These are phyloP conservation scores for Cryptococcus amylolentus DNA, from an alignment of 1,284 basidiomycete species.

Conservation along the genomic window DNA sequence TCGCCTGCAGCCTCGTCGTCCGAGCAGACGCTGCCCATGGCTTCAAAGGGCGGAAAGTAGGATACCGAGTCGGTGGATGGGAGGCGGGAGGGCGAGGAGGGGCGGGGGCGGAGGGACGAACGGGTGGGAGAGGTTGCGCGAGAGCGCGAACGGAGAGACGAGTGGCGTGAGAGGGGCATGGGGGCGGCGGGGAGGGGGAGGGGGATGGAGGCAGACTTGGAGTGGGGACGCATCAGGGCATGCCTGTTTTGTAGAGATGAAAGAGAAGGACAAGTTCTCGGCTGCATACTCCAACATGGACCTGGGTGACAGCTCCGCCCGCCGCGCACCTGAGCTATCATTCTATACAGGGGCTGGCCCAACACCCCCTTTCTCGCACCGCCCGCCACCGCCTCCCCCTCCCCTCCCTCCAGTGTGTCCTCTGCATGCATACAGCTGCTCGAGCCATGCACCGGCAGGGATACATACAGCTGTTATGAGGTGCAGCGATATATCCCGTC, in stretches of 20 bases:
- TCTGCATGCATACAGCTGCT: no score
- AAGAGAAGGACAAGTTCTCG: no score
- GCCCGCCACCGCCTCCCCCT: no score
- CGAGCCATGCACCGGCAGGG: no score
- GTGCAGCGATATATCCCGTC: no score
- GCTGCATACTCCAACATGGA: no score
- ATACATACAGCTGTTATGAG: no score
- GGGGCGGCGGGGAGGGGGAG: slow-evolving; percentile 8
- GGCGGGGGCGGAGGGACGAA: slow-evolving; percentile 3
- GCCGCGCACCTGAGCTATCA: no score
- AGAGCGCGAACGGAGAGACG: slow-evolving; percentile 4
- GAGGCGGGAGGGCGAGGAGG: slow-evolving; percentile 23
- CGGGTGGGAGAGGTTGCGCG: slow-evolving; percentile 4
- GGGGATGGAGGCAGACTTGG: slow-evolving; percentile 26
- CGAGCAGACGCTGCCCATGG: slow-evolving; percentile 21
- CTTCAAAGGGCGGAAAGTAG: slow-evolving; percentile 36
- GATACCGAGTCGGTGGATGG: slow-evolving; percentile 29
- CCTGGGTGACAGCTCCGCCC: no score
- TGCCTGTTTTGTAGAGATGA: not conserved
- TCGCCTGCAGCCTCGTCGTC: not conserved
- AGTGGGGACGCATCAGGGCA: not conserved
- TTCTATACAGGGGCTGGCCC: no score
- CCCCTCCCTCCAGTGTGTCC: no score
- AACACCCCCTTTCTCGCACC: no score
- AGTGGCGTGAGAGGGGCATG: not conserved